Base-by-base conservation (phyloP, 176 grass and related monocot genomes). In the Lolium multiflorum region DNA sequence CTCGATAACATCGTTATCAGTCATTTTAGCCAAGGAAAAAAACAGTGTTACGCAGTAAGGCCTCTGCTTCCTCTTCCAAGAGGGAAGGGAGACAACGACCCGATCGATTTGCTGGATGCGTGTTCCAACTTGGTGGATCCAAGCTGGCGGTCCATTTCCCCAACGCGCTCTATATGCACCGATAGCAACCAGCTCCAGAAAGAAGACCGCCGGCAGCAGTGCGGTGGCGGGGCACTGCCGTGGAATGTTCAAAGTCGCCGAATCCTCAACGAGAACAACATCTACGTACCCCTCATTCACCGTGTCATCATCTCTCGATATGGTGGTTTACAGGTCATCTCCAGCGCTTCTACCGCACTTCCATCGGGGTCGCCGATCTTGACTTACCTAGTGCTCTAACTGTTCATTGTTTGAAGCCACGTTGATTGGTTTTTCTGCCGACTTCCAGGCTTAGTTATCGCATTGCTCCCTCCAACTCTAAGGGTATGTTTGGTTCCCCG, bases 241-340 rank as follows among this genome's bases (percentile, higher is more conserved):
- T 35, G 31, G 31, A 35, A 35, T 35, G 31, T 35, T 35, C 31
- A 35, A 35, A 35, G 31, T 35, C 31, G 31, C 31, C 31, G 31
- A 35, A 35, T 35, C 31, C 31, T 35, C 31, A 35, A 35, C 31
- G 31, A 35, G 31, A 35, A 35, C 31, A 35, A 35, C 31, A 35
- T 35, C 31, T 35, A 35, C 31, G 31, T 35, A 35, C 31, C 31
- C 31, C 31, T 35, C 31, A 35, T 35, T 35, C 31, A 35, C 31
- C 31, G 31, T 35, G 31, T 35, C 31, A 35, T 35, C 31, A 35
- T 35, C 31, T 35, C 31, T 35, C 31, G 3, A 35, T 28, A 28
- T 35, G 20, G 28, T 64, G 43, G n/a, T 26, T 81, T 74, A 74
- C 85, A 81, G 67, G 16, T 43, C 37, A 71, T n/a, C 9, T 71